Evolutionary conservation across 495 filamentous ascomycete species (phyloP).

Genomic region (Penicillium canariense): DNA sequence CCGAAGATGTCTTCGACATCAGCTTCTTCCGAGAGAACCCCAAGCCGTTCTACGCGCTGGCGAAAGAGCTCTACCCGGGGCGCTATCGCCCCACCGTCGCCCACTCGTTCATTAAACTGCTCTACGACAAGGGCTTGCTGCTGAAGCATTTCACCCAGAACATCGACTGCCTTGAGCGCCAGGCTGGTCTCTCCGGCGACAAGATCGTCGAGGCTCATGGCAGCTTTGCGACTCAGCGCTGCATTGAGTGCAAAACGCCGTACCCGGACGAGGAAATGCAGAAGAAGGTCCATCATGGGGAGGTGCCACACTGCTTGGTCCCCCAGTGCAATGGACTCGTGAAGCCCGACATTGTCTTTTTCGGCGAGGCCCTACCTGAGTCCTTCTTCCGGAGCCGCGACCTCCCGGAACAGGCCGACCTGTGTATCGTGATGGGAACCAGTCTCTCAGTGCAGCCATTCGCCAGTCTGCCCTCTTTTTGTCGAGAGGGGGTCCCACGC

Average conservation of each 20-base stretch:
- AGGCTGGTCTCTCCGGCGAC: slow-evolving; percentile 77
- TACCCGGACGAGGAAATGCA: slow-evolving; percentile 76
- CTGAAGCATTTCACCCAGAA: slow-evolving; percentile 94
- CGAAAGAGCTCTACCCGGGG: slow-evolving; percentile 90
- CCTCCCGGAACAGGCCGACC: slow-evolving; percentile 63
- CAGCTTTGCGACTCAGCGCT: slow-evolving; percentile 84
- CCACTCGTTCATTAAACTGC: slow-evolving; percentile 72
- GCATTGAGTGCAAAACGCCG: slow-evolving; percentile 76
- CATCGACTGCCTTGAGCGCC: slow-evolving; percentile 90
- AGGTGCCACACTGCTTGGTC: slow-evolving; percentile 64
- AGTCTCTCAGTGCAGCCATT: slow-evolving; percentile 89
- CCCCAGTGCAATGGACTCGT: slow-evolving; percentile 72
- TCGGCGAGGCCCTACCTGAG: slow-evolving; percentile 79
- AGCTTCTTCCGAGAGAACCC: slow-evolving; percentile 81
- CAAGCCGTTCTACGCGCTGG: slow-evolving; percentile 85
- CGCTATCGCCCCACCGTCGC: slow-evolving; percentile 81
- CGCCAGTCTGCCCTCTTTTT: slow-evolving; percentile 69
- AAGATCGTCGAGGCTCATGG: slow-evolving; percentile 92
- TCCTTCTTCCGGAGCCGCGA: slow-evolving; percentile 61
- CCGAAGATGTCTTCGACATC: slow-evolving; percentile 79
- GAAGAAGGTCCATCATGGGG: slow-evolving; percentile 55
- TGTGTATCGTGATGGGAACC: slow-evolving; percentile 89
- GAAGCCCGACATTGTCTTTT: slow-evolving; percentile 98
- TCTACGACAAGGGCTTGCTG: slow-evolving; percentile 73
- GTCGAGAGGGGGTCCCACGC: slow-evolving; percentile 61